phyloP scores from a whole-genome alignment of 495 filamentous ascomycete species.

The Cryomyces minteri region DNA sequence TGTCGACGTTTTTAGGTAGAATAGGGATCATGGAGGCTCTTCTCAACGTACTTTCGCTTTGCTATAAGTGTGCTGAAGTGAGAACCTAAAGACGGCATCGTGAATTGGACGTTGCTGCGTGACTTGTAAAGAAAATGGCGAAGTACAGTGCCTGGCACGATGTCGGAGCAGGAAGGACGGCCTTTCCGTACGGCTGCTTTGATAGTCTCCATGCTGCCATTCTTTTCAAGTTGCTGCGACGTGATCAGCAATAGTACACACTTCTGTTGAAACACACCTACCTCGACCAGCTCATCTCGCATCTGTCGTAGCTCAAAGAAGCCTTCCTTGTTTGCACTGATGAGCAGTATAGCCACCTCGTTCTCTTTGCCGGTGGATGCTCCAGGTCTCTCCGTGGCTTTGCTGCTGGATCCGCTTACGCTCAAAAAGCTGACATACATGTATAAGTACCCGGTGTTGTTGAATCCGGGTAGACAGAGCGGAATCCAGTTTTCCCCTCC shows the following conservation, averaged over 20 bases:
- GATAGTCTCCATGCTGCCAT: conserved; percentile 56
- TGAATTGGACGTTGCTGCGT: conserved; percentile 82
- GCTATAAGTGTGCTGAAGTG: conserved; percentile 29
- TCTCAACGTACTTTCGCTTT: not conserved
- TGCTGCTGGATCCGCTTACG: conserved; percentile 24
- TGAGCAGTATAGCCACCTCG: conserved; percentile 78
- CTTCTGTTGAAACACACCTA: conserved; percentile 9
- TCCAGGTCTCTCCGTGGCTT: conserved; percentile 13
- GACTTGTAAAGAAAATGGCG: conserved; percentile 93
- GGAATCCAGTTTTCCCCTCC: conserved; percentile 97
- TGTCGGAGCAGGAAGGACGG: conserved; percentile 48
- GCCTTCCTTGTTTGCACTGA: conserved; percentile 78
- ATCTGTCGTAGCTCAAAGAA: conserved; percentile 82
- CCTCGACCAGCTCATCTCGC: conserved; percentile 60
- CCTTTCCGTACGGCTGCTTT: conserved; percentile 50
- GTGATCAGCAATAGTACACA: not conserved
- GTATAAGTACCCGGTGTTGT: conserved; percentile 92
- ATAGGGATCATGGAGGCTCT: no score
- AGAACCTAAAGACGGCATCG: conserved; percentile 67
- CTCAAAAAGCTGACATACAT: conserved; percentile 95
- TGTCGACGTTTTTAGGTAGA: no score
- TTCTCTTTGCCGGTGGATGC: conserved; percentile 33
- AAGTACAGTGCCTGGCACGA: conserved; percentile 61
- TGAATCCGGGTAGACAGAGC: conserved; percentile 90
- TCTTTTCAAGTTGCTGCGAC: conserved; percentile 43